Evolutionary conservation across 2,329 filamentous ascomycete genomes (phyloP), one percentile per base, ranked within the genome.

Genomic region (Calonectria ilicicola): DNA sequence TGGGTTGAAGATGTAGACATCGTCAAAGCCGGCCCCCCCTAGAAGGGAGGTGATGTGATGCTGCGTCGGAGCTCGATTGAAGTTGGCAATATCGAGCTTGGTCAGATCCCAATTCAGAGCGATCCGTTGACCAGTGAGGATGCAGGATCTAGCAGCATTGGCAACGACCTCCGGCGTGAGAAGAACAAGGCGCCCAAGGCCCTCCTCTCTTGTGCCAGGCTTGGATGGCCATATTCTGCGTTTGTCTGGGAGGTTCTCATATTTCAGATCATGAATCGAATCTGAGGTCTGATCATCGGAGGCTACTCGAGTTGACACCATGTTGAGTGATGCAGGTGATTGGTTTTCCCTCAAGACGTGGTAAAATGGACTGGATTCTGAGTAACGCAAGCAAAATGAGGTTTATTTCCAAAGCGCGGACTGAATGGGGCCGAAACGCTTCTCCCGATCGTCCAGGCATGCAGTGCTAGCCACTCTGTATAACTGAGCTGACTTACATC

Each of bases 61-160:
- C 38, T 87, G 81, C 64, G 86, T 87, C 10, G 87, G 85, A 40
- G 87, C 85, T 2, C 90, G 85, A 51, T 86, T 86, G 74, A 91
- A 87, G 72, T 88, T 87, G 1, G 89, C 87, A 74, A 87, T 85
- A 70, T 91, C 88, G 3, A 91, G 81, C 76, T 91, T 91, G 23
- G 85, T 87, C 72, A 91, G 78, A 27, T 89, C 87, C 89, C 89
- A 91, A 29, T 86, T 86, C 46, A 91, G 83, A 12, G 87, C 87
- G 27, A 90, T 85, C 38, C 88, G 84, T 23, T 83, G 83, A 15
- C 90, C 90, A 0, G 86, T 87, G 46, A 83, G 84, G 75, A 91
- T 90, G 75, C 89, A 86, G 6, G 83, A 82, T 5, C 83, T 82
- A 2, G 89, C 89, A 0, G 87, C 77, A 6, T 62, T 85, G 26